These are phyloP conservation scores for Neocatenulostroma microsporum DNA, from an alignment of 2,329 filamentous ascomycete species.

Conservation along the genomic window DNA sequence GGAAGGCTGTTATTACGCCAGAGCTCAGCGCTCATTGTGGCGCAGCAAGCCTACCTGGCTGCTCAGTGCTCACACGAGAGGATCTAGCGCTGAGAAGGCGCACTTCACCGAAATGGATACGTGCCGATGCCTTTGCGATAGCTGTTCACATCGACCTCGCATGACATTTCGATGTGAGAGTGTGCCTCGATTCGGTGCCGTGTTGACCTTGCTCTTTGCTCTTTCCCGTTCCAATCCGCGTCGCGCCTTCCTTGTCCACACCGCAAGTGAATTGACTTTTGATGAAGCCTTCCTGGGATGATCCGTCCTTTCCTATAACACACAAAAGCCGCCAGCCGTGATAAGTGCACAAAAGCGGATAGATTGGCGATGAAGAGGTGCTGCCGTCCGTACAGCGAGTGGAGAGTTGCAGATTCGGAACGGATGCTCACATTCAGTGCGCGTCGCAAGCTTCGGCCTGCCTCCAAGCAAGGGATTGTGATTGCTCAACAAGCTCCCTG, in stretches of 20 bases:
- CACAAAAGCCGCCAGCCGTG: constrained; percentile 15
- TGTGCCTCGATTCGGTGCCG: background rate
- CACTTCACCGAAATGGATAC: constrained; percentile 23
- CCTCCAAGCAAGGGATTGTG: constrained; percentile 5
- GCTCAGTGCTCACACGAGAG: background rate
- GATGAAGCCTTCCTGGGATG: constrained; percentile 1
- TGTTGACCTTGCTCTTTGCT: background rate
- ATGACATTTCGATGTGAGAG: constrained; percentile 21
- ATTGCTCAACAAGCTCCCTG: constrained; percentile 3
- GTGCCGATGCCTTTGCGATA: constrained; percentile 32
- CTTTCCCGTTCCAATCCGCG: background rate
- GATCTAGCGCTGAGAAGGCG: constrained; percentile 12
- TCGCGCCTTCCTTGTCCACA: background rate
- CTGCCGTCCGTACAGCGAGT: constrained; percentile 9
- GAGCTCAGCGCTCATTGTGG: constrained; percentile 25
- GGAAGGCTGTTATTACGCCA: constrained; percentile 13
- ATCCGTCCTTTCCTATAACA: constrained; percentile 8
- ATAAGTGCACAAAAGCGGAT: constrained; percentile 11
- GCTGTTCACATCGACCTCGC: constrained; percentile 22
- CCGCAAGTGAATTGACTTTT: background rate
- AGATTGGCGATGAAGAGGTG: constrained; percentile 14
- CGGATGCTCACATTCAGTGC: constrained; percentile 8
- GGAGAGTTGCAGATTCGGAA: constrained; percentile 6
- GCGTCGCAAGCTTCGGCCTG: constrained; percentile 4
- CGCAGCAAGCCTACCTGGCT: constrained; percentile 4